Percentiles rank a stretch among this genome's conserved stretches.
phyloP scores from a whole-genome alignment of 73 alveolate genomes.

The Paramecium sonneborni region DNA sequence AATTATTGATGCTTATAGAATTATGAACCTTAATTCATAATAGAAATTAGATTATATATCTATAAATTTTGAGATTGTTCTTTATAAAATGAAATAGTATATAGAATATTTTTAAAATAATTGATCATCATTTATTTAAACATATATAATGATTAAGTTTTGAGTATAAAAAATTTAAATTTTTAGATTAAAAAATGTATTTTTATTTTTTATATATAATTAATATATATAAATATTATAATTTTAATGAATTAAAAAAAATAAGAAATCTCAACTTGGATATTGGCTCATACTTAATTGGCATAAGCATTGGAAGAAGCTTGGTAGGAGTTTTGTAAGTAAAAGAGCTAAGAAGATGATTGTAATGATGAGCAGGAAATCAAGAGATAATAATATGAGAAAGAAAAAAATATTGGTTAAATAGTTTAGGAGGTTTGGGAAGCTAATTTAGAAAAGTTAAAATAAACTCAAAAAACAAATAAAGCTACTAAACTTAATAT shows the following conservation, averaged over 20 bases:
- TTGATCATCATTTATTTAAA: no score
- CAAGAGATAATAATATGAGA: neutral
- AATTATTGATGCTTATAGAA: no score
- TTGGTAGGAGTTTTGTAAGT: constrained; percentile 9
- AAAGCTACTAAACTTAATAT: neutral
- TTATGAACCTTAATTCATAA: no score
- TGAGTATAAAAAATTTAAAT: neutral
- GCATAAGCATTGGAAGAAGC: constrained; percentile 33
- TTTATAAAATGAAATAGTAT: no score
- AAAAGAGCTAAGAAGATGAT: neutral
- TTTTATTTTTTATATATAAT: neutral
- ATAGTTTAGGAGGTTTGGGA: constrained; percentile 42
- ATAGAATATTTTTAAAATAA: no score
- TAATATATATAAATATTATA: neutral
- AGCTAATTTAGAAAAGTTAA: neutral
- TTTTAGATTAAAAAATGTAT: neutral
- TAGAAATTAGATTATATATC: no score
- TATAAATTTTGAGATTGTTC: no score
- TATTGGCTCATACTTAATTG: constrained; percentile 42
- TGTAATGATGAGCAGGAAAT: neutral
- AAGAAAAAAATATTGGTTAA: constrained; percentile 32
- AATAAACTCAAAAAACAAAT: neutral
- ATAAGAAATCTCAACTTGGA: constrained; percentile 42
- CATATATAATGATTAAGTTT: neutral
- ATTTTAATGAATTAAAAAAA: neutral